Base-by-base conservation (phyloP, 192 early-diverging fungal species). In the Entophlyctis helioformis region DNA sequence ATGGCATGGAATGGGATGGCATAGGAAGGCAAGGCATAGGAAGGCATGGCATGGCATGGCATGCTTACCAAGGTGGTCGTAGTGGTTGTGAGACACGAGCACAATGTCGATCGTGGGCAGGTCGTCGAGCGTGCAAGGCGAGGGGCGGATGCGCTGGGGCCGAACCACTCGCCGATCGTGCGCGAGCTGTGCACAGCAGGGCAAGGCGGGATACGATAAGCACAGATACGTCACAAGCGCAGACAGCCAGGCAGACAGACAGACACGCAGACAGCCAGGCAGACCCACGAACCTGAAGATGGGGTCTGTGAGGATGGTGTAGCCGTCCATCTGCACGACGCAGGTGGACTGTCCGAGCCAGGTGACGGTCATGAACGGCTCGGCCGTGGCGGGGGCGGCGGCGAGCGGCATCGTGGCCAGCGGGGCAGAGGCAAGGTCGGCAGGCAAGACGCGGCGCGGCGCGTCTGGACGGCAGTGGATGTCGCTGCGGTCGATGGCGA, bases 41-140 rank as follows among this genome's bases (percentile, higher is more conserved):
- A 18, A 6, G 38, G 19, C 6, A 39, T 18, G 38, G 6, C 8
- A 34, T 7, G 6, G 11, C n/a, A 5, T 13, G n/a, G 5, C 7
- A 22, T 15, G 21, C 42, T 35, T 61, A 60, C 60, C 65, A 10
- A 72, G 49, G 59, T 76, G 73, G 41, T 76, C 73, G 44, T 66
- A 72, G 39, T 76, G 73, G 43, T 72, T 57, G 45, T 76, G 73
- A 2, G 69, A 72, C 39, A 76, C 60, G 0, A 76, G 40, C 5
- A 76, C 69, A 42, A 76, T 67, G 48, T 76, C 73, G 8, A 76
- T 39, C 13, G 50, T 60, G 19, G 64, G 59, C 41, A 72, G 53
- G 1, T 76, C 66, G 20, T 57, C 35, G 10, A 76, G 38, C 12
- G 40, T 28, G 37, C 73, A 69, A 28, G 73, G 73, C 3, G 62